Conservation (phyloP, 345 rosid genomes). For the Boechera divaricarpa region DNA sequence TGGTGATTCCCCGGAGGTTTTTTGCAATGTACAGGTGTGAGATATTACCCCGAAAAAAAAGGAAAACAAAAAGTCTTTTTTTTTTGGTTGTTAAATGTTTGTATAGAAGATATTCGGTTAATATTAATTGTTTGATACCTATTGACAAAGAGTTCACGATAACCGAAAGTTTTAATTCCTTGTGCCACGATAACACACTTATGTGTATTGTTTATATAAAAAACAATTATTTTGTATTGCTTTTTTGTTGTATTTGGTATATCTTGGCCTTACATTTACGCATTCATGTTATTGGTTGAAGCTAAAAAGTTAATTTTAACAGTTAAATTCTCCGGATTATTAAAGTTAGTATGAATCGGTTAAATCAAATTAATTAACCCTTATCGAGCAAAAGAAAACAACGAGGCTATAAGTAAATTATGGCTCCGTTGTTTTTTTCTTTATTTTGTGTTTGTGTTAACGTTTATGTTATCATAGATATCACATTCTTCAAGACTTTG, state of each 20-base stretch:
- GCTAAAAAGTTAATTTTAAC: constrained; percentile 6
- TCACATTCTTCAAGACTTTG: too few relatives aligned
- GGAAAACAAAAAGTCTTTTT: neutral
- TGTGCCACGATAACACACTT: constrained; percentile 40
- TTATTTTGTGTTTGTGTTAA: neutral
- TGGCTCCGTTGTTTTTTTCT: neutral
- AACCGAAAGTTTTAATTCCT: constrained; percentile 44
- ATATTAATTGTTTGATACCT: constrained; percentile 32
- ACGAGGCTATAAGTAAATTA: neutral
- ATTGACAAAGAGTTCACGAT: constrained; percentile 30
- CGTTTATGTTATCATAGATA: neutral
- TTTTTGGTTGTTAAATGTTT: neutral
- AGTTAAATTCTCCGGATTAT: constrained; percentile 5
- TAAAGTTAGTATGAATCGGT: neutral
- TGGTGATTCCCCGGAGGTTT: constrained; percentile 36
- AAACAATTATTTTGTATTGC: constrained; percentile 9
- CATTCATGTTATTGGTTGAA: constrained; percentile 40
- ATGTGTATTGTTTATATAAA: constrained; percentile 8
- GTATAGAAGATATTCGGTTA: constrained; percentile 41
- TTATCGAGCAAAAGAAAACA: too few relatives aligned
- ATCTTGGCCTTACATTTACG: constrained; percentile 47
- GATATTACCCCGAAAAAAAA: constrained; percentile 1
- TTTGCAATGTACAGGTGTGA: constrained; percentile 42
- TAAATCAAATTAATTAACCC: neutral
- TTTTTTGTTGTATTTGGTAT: constrained; percentile 42